Percentiles rank a stretch among this genome's conserved stretches.
phyloP scores from a whole-genome alignment of 805 yeast genomes.

The Saturnispora ahearnii region DNA sequence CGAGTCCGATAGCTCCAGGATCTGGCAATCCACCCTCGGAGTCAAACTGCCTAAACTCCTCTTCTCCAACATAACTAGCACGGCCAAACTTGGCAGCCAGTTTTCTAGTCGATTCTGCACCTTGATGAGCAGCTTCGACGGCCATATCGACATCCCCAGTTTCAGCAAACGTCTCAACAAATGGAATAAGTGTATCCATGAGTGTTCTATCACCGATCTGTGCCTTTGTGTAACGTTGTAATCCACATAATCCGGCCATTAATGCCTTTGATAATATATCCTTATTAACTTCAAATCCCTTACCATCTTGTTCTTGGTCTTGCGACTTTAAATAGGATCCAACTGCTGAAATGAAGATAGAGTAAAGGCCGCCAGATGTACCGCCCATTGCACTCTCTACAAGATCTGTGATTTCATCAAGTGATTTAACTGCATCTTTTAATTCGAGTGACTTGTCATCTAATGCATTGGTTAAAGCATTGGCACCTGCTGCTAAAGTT shows the following conservation, averaged over 20 bases:
- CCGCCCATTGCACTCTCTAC: constrained; percentile 94
- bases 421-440: constrained; percentile 45
- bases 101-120: constrained; percentile 67
- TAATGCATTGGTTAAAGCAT: constrained; percentile 53
- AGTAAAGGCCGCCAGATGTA: constrained; percentile 88
- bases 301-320: constrained; percentile 21
- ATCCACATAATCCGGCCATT: constrained; percentile 53
- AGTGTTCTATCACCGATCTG: constrained; percentile 83
- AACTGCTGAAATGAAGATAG: constrained; percentile 74
- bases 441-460: constrained; percentile 30
- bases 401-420: constrained; percentile 67
- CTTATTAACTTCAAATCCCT: constrained; percentile 25
- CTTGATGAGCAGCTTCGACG: constrained; percentile 57
- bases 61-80: constrained; percentile 76
- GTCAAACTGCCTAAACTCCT: constrained; percentile 40
- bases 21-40: constrained; percentile 76
- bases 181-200: constrained; percentile 84
- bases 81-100: constrained; percentile 85
- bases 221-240: constrained; percentile 83
- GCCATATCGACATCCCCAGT: constrained; percentile 52
- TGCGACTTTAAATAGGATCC: constrained; percentile 43
- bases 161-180: constrained; percentile 50
- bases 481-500: constrained; percentile 75
- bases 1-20: constrained; percentile 90
- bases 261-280: constrained; percentile 34